Evolutionary conservation across 257 asterid genomes (phyloP), one percentile per base, ranked within the genome.

Genomic region (Solanum peruvianum): DNA sequence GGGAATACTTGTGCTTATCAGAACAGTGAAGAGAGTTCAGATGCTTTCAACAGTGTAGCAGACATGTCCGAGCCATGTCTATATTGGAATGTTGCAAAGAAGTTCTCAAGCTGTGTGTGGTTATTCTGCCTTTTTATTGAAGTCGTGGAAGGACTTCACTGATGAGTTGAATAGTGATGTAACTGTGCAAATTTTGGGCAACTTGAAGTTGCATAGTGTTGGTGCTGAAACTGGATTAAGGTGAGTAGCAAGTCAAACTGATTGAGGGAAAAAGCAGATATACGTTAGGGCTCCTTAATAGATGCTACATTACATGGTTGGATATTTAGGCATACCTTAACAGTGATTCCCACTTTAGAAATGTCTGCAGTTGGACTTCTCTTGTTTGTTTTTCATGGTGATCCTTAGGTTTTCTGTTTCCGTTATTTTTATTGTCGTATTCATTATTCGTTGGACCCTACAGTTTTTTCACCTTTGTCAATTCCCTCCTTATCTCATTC

Each of bases 401-500:
- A 49, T 49, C 45, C 45, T 31, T 6, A 31, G 67, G 45, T 16
- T 81, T 78, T 29, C 41, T 81, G 11, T 81, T 81, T 52, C 31
- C 85, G 21, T 80, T 27, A 29, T 27, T 80, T 49, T 13, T 49
- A 25, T 81, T 81, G 69, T 31, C 69, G 8, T 64, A 41, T 39
- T 85, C 42, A 37, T 77, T 21, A 7, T 31, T 31, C 88, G 86
- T 45, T 75, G n/a, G 81, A 0, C 37, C 25, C 78, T 75, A 67
- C 25, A 77, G 52, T 72, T 85, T 31, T 20, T 76, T 31, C 23
- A 64, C 49, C 47, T 45, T 14, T 21, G 85, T 84, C 56, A 89
- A 76, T 86, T 87, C 88, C 42, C 86, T 87, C 86, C 49, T 80
- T 78, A 37, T 83, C 85, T 52, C 37, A 44, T 67, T 47, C 31